Base-by-base conservation (phyloP, 2,329 filamentous ascomycete species). In the Botrytis fabae region DNA sequence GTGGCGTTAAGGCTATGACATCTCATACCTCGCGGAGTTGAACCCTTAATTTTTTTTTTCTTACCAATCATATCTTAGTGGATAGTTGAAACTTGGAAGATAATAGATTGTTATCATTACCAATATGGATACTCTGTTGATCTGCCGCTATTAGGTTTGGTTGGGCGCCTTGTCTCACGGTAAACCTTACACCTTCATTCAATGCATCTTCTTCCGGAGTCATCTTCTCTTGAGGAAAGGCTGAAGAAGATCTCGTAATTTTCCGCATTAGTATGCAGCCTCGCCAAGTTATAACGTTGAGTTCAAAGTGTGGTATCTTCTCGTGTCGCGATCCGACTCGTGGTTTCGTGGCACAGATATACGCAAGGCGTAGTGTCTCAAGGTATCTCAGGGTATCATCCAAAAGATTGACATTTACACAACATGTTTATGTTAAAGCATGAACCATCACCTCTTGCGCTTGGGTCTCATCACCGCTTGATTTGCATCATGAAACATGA, bases 191-290 rank as follows among this genome's bases (percentile, higher is more conserved):
- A 38, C 14, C 22, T 46, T 38, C 42, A 48, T 10, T 22, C 20
- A 54, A 28, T 32, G 25, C 20, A 22, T 20, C 40, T 8, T 68
- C 46, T 28, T 22, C 32, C 48, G 48, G 32, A 46, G 35, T 57
- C 22, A 57, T 20, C 40, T 57, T 32, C 65, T 12, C n/a, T 59
- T 69, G 18, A 6, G 65, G 48, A 69, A 69, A 42, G 48, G 35
- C 48, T 44, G 35, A 32, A 42, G 65, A n/a, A 69, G 65, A 69
- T 69, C 65, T 57, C 42, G 51, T 69, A 38, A 69, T 69, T 69
- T 57, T 40, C 59, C 54, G 35, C 46, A 57, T 57, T 38, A 32
- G 25, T 9, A 25, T 59, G 65, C 65, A 69, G 65, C 65, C 65
- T 69, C 40, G 51, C 40, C 65, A 59, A 59, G 35, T 25, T 28